Percentiles rank a stretch among this genome's conserved stretches.
Conservation (phyloP, 371 early-diverging fungal species). For the Choanephora cucurbitarum region DNA sequence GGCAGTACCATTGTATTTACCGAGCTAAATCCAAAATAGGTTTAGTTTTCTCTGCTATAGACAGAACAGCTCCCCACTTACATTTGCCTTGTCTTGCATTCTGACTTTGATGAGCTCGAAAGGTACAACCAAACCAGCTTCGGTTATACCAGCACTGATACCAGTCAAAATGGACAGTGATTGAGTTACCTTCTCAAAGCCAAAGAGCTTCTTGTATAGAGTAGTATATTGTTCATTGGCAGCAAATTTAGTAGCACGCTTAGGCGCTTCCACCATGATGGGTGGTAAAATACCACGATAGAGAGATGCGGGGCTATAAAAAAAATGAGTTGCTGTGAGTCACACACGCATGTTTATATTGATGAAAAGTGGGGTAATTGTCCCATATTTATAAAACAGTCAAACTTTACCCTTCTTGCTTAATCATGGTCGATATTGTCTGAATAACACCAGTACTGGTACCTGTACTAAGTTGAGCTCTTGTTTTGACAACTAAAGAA, state of each 20-base stretch:
- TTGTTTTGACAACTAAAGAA: conserved; percentile 87
- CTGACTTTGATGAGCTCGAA: conserved; percentile 96
- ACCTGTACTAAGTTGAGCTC: conserved; percentile 91
- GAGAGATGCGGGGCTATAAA: conserved; percentile 66
- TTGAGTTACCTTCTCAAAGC: conserved; percentile 73
- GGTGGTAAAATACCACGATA: conserved; percentile 97
- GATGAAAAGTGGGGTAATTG: conserved; percentile 17
- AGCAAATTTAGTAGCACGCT: conserved; percentile 96
- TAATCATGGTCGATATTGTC: conserved; percentile 72
- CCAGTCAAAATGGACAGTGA: conserved; percentile 86
- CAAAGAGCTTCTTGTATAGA: conserved; percentile 70
- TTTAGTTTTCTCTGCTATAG: background rate
- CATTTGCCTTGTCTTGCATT: conserved; percentile 82
- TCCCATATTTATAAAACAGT: background rate
- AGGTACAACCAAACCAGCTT: conserved; percentile 89
- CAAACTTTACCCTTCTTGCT: conserved; percentile 80
- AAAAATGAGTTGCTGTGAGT: conserved; percentile 5
- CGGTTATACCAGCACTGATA: conserved; percentile 91
- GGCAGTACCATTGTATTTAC: conserved; percentile 75
- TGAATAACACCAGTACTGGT: conserved; percentile 39
- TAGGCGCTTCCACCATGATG: conserved; percentile 97
- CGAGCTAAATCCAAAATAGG: conserved; percentile 48
- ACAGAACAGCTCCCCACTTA: conserved; percentile 29
- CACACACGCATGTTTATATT: conserved; percentile 4
- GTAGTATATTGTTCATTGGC: conserved; percentile 89